Evolutionary conservation across 2,329 filamentous ascomycete species (phyloP), one percentile per base, ranked within the genome.

Genomic region (Corniculantispora saksenae): DNA sequence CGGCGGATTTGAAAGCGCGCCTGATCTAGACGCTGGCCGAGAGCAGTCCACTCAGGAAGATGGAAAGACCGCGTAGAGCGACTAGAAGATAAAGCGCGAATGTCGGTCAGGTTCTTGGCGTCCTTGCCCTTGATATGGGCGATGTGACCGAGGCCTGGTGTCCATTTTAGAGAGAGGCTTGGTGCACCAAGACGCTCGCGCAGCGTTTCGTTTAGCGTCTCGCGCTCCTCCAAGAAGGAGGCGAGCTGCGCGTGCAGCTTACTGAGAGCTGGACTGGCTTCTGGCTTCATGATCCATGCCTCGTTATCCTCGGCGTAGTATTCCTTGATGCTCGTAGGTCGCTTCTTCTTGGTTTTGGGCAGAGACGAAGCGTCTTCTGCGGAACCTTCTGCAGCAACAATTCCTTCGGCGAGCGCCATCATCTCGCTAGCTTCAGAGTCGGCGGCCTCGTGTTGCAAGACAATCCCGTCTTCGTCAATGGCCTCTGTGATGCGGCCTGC

Each of bases 391-490:
- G 85, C 83, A 29, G 83, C 81, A 23, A 92, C 82, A 13, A 94
- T 85, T 64, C 90, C 85, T 73, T 93, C 86, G 7, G 92, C 92
- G 56, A 97, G 81, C 1, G 86, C 86, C 27, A 91, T 86, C 71
- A 95, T 88, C 66, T 90, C 86, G 23, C 84, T 86, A 0, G 89
- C 88, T 68, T 92, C 88, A 61, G 85, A 87, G 67, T 94, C 89
- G 70, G 95, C 89, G 1, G 90, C 84, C 43, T 90, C 86, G 71
- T 97, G 94, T 71, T 92, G 89, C 69, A 92, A 88, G 19, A 89
- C 83, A n/a, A 98, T 81, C 0, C 93, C 92, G 68, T 97, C 94
- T 78, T 98, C 95, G 72, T 99, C 95, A 65, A 99, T 97, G 4
- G 94, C 89, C 3, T 85, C 82, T 58, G 85, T 80, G 66, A 99